Conservation (phyloP, 129 eudicot species). For the Deinandra increscens region DNA sequence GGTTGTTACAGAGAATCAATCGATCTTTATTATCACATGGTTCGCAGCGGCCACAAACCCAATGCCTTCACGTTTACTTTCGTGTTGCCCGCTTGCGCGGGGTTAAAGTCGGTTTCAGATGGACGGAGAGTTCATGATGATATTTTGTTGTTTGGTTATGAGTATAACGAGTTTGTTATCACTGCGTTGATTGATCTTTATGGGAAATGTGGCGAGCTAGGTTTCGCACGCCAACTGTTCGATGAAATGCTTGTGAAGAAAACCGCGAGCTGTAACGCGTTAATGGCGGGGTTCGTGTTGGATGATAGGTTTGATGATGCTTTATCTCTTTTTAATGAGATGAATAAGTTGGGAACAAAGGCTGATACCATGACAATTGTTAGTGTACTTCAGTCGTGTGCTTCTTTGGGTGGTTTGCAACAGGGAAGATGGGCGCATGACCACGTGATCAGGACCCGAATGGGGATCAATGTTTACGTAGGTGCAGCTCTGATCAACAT, state of each 20-base stretch:
- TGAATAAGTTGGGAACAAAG: constrained; percentile 11
- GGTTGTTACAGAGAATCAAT: constrained; percentile 29
- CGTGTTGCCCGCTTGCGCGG: constrained; percentile 35
- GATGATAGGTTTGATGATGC: constrained; percentile 22
- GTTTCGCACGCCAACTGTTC: constrained; percentile 35
- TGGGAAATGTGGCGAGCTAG: constrained; percentile 37
- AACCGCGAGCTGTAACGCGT: constrained; percentile 33
- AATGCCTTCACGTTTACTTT: constrained; percentile 41
- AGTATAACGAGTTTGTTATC: constrained; percentile 30
- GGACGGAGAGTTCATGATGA: constrained; percentile 24
- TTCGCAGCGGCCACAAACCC: constrained; percentile 23
- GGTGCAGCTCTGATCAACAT: constrained; percentile 35
- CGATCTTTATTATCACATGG: constrained; percentile 26
- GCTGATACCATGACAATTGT: constrained; percentile 34
- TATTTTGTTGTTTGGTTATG: constrained; percentile 28
- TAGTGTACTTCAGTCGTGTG: constrained; percentile 30
- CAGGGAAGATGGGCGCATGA: constrained; percentile 41
- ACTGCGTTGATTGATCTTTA: constrained; percentile 55
- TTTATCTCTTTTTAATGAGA: constrained; percentile 25
- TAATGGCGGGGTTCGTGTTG: constrained; percentile 26
- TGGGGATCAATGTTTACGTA: constrained; percentile 26
- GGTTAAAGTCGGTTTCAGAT: constrained; percentile 26
- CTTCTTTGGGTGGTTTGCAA: constrained; percentile 34
- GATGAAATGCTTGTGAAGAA: constrained; percentile 29
- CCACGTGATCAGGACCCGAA: constrained; percentile 21